These are phyloP conservation scores for Talaromyces wortmannii DNA, from an alignment of 495 filamentous ascomycete genomes.

Conservation along the genomic window DNA sequence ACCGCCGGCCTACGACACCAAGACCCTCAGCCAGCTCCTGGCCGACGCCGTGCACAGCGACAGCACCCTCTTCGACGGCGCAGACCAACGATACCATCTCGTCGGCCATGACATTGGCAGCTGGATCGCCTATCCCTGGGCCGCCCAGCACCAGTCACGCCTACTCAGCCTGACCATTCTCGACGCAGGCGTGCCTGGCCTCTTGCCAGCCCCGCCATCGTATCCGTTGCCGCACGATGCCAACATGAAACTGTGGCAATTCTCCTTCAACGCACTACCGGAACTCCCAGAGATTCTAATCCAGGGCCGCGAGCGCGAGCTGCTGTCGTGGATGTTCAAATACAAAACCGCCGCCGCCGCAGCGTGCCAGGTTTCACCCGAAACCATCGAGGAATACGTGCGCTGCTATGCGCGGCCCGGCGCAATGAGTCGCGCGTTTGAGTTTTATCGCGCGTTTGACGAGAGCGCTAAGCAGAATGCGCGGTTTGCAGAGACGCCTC, in stretches of 20 bases:
- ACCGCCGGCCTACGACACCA: slow-evolving; percentile 13
- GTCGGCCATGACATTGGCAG: slow-evolving; percentile 19
- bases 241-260: slow-evolving; percentile 21
- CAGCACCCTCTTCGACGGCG: neutral
- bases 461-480: slow-evolving; percentile 18
- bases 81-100: slow-evolving; percentile 16
- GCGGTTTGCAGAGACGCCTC: slow-evolving; percentile 13
- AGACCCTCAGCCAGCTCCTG: slow-evolving; percentile 14
- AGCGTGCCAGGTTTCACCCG: slow-evolving; percentile 4
- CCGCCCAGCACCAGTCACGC: slow-evolving; percentile 14
- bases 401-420: slow-evolving; percentile 16
- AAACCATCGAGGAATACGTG: slow-evolving; percentile 15
- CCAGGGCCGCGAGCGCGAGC: slow-evolving; percentile 15
- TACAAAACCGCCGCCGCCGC: slow-evolving; percentile 11
- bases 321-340: slow-evolving; percentile 18
- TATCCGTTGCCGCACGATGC: slow-evolving; percentile 13
- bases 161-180: slow-evolving; percentile 19
- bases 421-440: slow-evolving; percentile 22
- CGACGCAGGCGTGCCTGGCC: slow-evolving; percentile 17
- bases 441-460: slow-evolving; percentile 21
- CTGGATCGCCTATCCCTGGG: slow-evolving; percentile 21
- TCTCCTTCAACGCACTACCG: slow-evolving; percentile 20
- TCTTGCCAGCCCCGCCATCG: slow-evolving; percentile 7
- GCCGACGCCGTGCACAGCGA: slow-evolving; percentile 11
- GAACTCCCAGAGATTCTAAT: slow-evolving; percentile 17